Base-by-base conservation (phyloP, 768 basidiomycete species). In the Neoboletus subvelutipes region DNA sequence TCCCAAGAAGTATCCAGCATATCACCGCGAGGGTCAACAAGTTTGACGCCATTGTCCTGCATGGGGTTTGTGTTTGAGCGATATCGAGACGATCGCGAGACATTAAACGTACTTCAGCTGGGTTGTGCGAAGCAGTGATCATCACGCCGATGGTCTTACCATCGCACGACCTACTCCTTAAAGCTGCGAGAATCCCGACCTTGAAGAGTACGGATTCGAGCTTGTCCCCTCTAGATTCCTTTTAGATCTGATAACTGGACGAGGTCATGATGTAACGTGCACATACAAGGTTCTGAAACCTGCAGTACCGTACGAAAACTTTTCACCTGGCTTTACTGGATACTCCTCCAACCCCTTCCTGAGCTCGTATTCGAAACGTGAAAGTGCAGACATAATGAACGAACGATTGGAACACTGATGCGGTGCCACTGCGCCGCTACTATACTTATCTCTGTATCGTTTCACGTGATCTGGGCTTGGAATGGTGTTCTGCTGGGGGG, bases 41-140 rank as follows among this genome's bases (percentile, higher is more conserved):
- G 83, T 75, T 99, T 99, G 61, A 98, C 97, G 29, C 97, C 97
- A 71, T 99, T 99, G 72, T 99, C 97, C 94, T 97, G 67, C 9
- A 55, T 24, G 59, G 57, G 47, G 52, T 20, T 33, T 56, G 22
- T 34, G 42, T 53, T 56, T 47, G 39, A 36, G 52, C 34, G 43
- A 43, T 11, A 43, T 48, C 20, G 18, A 43, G 40, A 55, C 13
- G 5, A 15, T 26, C 29, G 39, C 28, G 31, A 52, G 4, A 29
- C 3, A 50, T 33, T 43, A 50, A n/a, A 67, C 82, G 62, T 66
- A 94, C 95, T 68, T 84, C 81, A 70, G 95, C 95, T n/a, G 97
- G 96, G 71, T 99, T 99, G 74, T 99, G 97, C n/a, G 94, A 96
- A 3, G 97, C 97, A 37, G 97, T 99, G 69, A 99, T 88, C 97